Conservation (phyloP, 495 filamentous ascomycete genomes). For the Xylaria intraflava region DNA sequence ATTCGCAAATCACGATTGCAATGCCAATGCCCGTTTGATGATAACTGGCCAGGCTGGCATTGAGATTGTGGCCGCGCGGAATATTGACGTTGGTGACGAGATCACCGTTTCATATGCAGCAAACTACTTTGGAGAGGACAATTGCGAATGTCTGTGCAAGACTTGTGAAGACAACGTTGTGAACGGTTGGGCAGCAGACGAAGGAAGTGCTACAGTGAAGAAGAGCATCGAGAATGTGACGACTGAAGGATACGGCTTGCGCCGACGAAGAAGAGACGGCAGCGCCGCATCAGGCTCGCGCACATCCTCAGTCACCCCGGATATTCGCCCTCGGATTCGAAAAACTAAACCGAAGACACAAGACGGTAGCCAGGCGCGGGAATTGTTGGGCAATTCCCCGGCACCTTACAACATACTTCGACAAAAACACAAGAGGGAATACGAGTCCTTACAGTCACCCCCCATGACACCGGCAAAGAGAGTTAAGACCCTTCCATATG, state of each 20-base stretch:
- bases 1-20: conserved; percentile 96
- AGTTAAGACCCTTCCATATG: conserved; percentile 30
- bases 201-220: conserved; percentile 28
- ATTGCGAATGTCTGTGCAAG: conserved; percentile 88
- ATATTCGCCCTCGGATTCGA: conserved; percentile 39
- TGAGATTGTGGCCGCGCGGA: conserved; percentile 68
- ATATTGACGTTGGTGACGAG: conserved; percentile 84
- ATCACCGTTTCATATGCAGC: conserved; percentile 94
- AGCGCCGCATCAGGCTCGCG: conserved; percentile 35
- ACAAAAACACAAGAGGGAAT: conserved; percentile 29
- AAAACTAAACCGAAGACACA: conserved; percentile 30
- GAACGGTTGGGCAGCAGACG: conserved; percentile 70
- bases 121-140: conserved; percentile 91
- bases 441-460: conserved; percentile 33
- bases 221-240: conserved; percentile 37
- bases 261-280: conserved; percentile 37
- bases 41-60: conserved; percentile 81
- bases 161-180: conserved; percentile 70
- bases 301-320: conserved; percentile 42
- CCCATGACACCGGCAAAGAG: conserved; percentile 42
- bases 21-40: conserved; percentile 80
- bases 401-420: conserved; percentile 14
- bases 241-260: conserved; percentile 36
- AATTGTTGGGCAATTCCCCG: conserved; percentile 21
- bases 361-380: conserved; percentile 20